These are phyloP conservation scores for Tremella mesenterica DNA, from an alignment of 768 basidiomycete species.

Conservation along the genomic window DNA sequence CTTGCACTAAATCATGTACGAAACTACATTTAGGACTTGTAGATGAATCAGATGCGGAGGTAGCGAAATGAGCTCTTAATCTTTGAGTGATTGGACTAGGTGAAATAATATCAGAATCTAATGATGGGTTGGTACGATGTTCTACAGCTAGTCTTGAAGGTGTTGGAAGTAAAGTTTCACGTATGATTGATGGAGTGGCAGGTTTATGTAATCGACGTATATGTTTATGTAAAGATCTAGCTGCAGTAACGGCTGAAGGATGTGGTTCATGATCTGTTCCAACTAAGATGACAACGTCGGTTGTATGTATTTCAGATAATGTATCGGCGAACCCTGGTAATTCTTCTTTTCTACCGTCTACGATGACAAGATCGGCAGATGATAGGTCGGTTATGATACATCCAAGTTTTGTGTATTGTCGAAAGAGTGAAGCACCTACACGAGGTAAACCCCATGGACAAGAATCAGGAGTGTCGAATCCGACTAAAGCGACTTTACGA, in stretches of 20 bases:
- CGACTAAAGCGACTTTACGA: conserved; percentile 27
- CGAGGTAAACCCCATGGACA: conserved; percentile 3
- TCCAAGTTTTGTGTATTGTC: conserved; percentile 27
- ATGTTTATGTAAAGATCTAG: conserved; percentile 3
- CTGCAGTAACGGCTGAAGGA: conserved; percentile 6
- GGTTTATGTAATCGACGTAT: conserved; percentile 30
- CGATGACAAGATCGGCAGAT: conserved; percentile 35
- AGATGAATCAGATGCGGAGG: neutral
- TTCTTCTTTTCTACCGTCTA: conserved; percentile 24
- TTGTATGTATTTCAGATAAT: conserved; percentile 8
- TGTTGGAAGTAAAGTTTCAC: conserved; percentile 25
- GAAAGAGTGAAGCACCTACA: conserved; percentile 15
- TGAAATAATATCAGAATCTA: conserved; percentile 3
- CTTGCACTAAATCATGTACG: neutral
- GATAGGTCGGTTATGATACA: conserved; percentile 12
- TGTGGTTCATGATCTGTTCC: conserved; percentile 21
- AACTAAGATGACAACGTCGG: conserved; percentile 34
- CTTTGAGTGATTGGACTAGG: conserved; percentile 3
- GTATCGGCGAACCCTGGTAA: conserved; percentile 5
- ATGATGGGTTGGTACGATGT: neutral
- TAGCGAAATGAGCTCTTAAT: neutral
- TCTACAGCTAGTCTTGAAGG: conserved; percentile 5
- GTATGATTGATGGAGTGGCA: conserved; percentile 28
- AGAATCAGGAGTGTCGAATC: conserved; percentile 13
- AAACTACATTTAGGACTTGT: neutral